Percentiles rank a stretch among this genome's conserved stretches.
These are phyloP conservation scores for Lachnellula willkommii DNA, from an alignment of 2,329 filamentous ascomycete species.

Conservation along the genomic window DNA sequence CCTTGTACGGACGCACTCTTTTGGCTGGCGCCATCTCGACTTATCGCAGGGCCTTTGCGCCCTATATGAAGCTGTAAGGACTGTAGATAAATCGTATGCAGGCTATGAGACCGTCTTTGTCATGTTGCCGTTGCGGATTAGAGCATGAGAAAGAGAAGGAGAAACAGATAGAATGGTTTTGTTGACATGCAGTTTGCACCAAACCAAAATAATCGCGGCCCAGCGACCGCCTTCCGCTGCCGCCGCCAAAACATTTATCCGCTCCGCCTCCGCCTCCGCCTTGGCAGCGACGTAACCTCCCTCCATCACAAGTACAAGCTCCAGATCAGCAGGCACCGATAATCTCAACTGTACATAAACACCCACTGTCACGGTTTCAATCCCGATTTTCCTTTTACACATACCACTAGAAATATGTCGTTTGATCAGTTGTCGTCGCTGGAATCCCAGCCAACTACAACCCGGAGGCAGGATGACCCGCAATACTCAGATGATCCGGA, in stretches of 20 bases:
- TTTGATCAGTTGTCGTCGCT: slow-evolving; percentile 82
- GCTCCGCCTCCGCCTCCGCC: background rate
- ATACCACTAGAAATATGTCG: slow-evolving; percentile 58
- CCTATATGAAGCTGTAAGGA: slow-evolving; percentile 14
- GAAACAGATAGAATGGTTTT: slow-evolving; percentile 5
- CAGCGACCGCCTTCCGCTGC: background rate
- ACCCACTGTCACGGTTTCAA: background rate
- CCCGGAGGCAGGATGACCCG: slow-evolving; percentile 63
- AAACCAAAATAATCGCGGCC: slow-evolving; percentile 24
- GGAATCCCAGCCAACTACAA: slow-evolving; percentile 70
- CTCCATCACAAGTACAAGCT: slow-evolving; percentile 12
- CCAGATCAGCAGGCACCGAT: slow-evolving; percentile 18
- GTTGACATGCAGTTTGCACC: slow-evolving; percentile 22
- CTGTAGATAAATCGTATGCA: slow-evolving; percentile 5
- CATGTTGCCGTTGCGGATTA: slow-evolving; percentile 17
- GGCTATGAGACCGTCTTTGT: slow-evolving; percentile 10
- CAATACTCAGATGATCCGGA: slow-evolving; percentile 88
- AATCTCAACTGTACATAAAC: slow-evolving; percentile 11
- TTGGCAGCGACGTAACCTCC: slow-evolving; percentile 19
- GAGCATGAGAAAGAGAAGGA: slow-evolving; percentile 2
- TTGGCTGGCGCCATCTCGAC: slow-evolving; percentile 29
- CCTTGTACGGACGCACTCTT: slow-evolving; percentile 42
- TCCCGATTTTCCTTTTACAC: background rate
- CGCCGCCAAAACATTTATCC: background rate
- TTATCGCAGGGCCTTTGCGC: background rate